These are phyloP conservation scores for Wallacemonas sp. DNA, from an alignment of 208 protist genomes.

Conservation along the genomic window DNA sequence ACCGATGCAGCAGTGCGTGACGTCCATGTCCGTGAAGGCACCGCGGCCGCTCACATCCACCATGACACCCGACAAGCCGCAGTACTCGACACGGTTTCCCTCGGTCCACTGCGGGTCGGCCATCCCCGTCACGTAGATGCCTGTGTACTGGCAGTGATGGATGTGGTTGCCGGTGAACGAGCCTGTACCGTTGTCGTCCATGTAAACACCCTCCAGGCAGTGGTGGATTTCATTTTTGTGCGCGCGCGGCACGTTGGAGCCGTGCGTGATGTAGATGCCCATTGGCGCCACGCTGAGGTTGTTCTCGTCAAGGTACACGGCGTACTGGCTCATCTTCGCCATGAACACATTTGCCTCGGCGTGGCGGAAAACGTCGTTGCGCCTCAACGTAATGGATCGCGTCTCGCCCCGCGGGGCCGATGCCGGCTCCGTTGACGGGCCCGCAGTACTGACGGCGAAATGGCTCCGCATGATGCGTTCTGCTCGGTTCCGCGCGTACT, in stretches of 20 bases:
- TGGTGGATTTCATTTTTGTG: conserved; percentile 60
- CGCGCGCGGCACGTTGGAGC: conserved; percentile 34
- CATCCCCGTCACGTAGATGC: conserved; percentile 60
- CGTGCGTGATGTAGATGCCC: conserved; percentile 62
- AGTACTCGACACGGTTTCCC: conserved; percentile 62
- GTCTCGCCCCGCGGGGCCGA: background rate
- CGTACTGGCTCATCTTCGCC: conserved; percentile 16
- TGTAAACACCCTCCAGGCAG: conserved; percentile 69
- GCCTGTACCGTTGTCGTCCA: conserved; percentile 45
- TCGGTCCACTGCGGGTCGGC: conserved; percentile 48
- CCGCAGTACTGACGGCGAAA: background rate
- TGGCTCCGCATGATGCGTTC: conserved; percentile 22
- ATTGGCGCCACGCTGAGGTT: conserved; percentile 56
- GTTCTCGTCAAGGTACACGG: conserved; percentile 46
- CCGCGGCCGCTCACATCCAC: conserved; percentile 63
- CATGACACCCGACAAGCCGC: conserved; percentile 58
- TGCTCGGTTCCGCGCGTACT: conserved; percentile 35
- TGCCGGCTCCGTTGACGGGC: background rate
- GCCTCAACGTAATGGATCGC: conserved; percentile 11
- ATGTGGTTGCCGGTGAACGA: conserved; percentile 64
- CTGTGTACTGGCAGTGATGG: conserved; percentile 50
- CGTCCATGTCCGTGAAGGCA: conserved; percentile 18
- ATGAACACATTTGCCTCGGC: conserved; percentile 59
- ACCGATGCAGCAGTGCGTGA: conserved; percentile 54
- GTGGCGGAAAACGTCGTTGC: conserved; percentile 66